A percentile compares a stretch with the other conserved stretches of the same genome.
These are phyloP conservation scores for Rhododendron vialii DNA, from an alignment of 148 eudicot genomes.

Conservation along the genomic window DNA sequence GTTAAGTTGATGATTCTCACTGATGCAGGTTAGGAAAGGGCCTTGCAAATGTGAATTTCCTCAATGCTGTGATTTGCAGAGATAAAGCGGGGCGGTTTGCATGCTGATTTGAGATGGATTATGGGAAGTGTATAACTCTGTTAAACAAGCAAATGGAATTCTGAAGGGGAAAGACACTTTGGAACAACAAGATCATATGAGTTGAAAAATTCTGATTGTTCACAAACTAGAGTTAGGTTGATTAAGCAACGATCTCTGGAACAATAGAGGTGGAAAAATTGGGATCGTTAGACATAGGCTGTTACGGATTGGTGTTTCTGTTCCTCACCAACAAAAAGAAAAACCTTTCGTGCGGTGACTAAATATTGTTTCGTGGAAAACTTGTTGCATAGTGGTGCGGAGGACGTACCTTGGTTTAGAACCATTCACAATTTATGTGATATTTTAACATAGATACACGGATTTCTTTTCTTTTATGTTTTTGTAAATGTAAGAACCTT, in stretches of 20 bases:
- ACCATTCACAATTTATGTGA: not conserved
- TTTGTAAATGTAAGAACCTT: not conserved
- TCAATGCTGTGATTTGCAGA: conserved; percentile 67
- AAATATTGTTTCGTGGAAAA: not conserved
- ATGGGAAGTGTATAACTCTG: not conserved
- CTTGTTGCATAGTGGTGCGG: not conserved
- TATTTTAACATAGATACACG: not conserved
- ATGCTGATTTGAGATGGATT: not conserved
- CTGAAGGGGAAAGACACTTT: not conserved
- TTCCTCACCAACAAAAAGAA: too few species aligned
- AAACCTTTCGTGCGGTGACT: too few species aligned
- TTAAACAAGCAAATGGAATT: not conserved
- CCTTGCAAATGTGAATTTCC: conserved; percentile 63
- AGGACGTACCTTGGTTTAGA: not conserved
- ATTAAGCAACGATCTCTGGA: not conserved
- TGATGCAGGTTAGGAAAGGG: conserved; percentile 58
- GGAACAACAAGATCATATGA: not conserved
- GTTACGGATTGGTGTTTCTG: too few species aligned
- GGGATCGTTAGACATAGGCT: not conserved
- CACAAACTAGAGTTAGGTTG: not conserved
- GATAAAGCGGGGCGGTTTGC: conserved; percentile 10
- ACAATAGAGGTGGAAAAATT: too few species aligned
- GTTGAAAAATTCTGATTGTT: not conserved
- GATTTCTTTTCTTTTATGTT: not conserved
- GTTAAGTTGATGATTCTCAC: not conserved